Percentiles rank a stretch among this genome's conserved stretches.
phyloP scores from a whole-genome alignment of 2,329 filamentous ascomycete species.

The Corniculantispora saksenae region DNA sequence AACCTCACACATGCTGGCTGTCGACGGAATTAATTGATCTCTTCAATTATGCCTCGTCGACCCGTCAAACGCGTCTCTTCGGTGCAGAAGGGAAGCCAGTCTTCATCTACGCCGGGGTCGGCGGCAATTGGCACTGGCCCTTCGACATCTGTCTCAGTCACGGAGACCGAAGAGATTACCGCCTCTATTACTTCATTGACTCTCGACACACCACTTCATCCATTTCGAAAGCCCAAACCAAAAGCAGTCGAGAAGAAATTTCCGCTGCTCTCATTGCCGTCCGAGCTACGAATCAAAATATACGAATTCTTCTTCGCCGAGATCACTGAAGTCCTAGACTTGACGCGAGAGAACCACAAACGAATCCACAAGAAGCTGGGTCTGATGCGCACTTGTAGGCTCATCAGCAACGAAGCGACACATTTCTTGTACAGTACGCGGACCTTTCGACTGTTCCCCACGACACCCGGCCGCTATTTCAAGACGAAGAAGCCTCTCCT shows the following conservation, averaged over 20 bases:
- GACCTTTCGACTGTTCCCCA: constrained; percentile 67
- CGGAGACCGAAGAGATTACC: constrained; percentile 43
- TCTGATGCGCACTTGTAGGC: constrained; percentile 61
- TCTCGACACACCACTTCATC: constrained; percentile 39
- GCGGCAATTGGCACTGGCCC: constrained; percentile 27
- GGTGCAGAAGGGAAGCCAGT: constrained; percentile 21
- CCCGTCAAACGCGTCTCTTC: constrained; percentile 35
- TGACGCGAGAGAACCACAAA: constrained; percentile 67
- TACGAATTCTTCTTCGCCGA: constrained; percentile 64
- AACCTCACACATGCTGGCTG: not conserved
- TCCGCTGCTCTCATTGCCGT: constrained; percentile 66
- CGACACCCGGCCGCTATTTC: constrained; percentile 64
- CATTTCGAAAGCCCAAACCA: constrained; percentile 32
- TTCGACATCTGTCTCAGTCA: constrained; percentile 39
- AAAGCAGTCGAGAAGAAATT: constrained; percentile 50
- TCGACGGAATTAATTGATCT: too few relatives aligned
- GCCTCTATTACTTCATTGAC: constrained; percentile 46
- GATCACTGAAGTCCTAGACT: constrained; percentile 59
- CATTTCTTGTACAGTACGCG: constrained; percentile 66
- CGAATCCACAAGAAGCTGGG: constrained; percentile 60
- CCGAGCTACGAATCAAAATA: constrained; percentile 69
- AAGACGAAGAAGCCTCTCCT: constrained; percentile 73
- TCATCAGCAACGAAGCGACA: constrained; percentile 63
- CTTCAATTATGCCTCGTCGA: constrained; percentile 26
- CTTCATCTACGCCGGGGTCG: constrained; percentile 27